A percentile compares a stretch with the other conserved stretches of the same genome.
Conservation (phyloP, 2,329 filamentous ascomycete genomes). For the Ceratocystis colombiana region DNA sequence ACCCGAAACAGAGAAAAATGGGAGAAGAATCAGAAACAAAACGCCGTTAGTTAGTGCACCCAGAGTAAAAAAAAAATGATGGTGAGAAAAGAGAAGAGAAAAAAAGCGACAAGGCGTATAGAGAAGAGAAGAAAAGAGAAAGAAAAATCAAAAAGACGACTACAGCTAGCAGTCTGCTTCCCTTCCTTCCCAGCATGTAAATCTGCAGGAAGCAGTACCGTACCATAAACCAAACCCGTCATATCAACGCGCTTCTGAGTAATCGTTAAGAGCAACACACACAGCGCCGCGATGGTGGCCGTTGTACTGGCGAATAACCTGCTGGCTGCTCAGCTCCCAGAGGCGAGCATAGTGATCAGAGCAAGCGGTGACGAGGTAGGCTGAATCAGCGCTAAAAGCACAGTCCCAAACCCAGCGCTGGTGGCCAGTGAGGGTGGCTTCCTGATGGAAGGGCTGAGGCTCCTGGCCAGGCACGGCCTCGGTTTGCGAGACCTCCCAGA, state of each 20-base stretch:
- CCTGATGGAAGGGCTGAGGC: constrained; percentile 60
- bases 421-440: constrained; percentile 79
- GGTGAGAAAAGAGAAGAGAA: not conserved
- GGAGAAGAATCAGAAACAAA: not conserved
- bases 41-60: not conserved
- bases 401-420: constrained; percentile 98
- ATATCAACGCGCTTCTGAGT: constrained; percentile 44
- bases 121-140: too few species aligned
- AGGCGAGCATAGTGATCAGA: constrained; percentile 86
- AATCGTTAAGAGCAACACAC: constrained; percentile 87
- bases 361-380: constrained; percentile 86
- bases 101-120: too few species aligned
- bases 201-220: not conserved
- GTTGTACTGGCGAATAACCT: constrained; percentile 90
- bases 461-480: constrained; percentile 37
- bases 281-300: constrained; percentile 87
- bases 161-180: not conserved
- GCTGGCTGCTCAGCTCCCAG: constrained; percentile 79
- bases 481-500: constrained; percentile 81
- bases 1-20: too few species aligned
- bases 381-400: constrained; percentile 85
- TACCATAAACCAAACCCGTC: not conserved
- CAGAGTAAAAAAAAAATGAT: not conserved
- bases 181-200: too few species aligned
- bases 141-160: not conserved